A percentile compares a stretch with the other conserved stretches of the same genome.
phyloP scores from a whole-genome alignment of 2,329 filamentous ascomycete genomes.

The Colletotrichum sp. region DNA sequence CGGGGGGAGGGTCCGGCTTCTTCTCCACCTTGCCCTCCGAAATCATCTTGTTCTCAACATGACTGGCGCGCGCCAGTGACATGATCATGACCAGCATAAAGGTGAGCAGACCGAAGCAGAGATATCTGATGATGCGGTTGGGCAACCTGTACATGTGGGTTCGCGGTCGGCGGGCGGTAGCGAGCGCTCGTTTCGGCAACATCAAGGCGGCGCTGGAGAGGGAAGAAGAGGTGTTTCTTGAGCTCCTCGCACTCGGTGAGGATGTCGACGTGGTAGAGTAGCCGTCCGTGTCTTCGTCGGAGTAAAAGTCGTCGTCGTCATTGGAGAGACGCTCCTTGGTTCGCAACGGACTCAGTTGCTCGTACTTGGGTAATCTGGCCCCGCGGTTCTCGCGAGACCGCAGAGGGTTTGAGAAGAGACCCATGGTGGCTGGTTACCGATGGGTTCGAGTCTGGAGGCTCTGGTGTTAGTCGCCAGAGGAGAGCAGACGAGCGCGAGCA shows the following conservation, averaged over 20 bases:
- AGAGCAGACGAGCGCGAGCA: background rate
- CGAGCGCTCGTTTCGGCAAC: conserved; percentile 42
- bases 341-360: conserved; percentile 36
- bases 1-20: conserved; percentile 65
- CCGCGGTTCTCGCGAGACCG: conserved; percentile 49
- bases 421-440: conserved; percentile 44
- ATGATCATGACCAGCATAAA: conserved; percentile 79
- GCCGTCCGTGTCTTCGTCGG: conserved; percentile 48
- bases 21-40: conserved; percentile 62
- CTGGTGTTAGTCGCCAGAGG: background rate
- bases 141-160: conserved; percentile 66
- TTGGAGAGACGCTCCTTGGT: conserved; percentile 58
- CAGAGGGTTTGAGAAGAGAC: conserved; percentile 51
- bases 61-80: conserved; percentile 75
- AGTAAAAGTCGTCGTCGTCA: conserved; percentile 52
- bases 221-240: conserved; percentile 56
- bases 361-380: conserved; percentile 54
- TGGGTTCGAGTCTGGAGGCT: conserved; percentile 10
- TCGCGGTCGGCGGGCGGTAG: conserved; percentile 34
- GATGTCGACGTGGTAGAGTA: conserved; percentile 45
- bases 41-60: conserved; percentile 69
- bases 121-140: conserved; percentile 76
- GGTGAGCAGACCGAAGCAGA: conserved; percentile 74
- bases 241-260: conserved; percentile 55
- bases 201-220: conserved; percentile 48